Evolutionary conservation across 305 asterid genomes (phyloP), one percentile per base, ranked within the genome.

Genomic region (Fraxinus greggii): DNA sequence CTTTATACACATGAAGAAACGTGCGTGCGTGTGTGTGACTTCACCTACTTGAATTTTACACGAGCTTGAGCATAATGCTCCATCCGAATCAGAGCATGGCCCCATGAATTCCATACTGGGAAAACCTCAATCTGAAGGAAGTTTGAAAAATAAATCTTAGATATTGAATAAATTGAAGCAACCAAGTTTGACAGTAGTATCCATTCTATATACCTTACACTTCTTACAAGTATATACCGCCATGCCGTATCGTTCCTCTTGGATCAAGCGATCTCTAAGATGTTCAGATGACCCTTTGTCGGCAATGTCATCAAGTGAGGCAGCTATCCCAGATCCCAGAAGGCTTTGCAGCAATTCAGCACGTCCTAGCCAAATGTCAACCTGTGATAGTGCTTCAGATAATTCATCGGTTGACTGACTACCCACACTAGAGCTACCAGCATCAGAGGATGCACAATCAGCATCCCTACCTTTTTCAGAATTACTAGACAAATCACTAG

Each of bases 31-130:
- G 78, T 29, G 40, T 28, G 31, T 69, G 78, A 54, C 90, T 75
- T 89, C 76, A 72, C 92, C 82, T 89, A 96, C 99, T 92, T 96
- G 91, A 94, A 96, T 89, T 94, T 96, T 79, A 94, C 97, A 75
- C 98, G 98, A 89, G 98, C 99, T 86, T 96, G 99, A 45, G 98
- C 92, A 85, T 94, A 94, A 87, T 88, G 98, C 86, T 96, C 98
- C 97, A 92, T 96, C 86, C 97, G 91, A 80, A 96, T 89, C 79
- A 96, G 92, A 82, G 99, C 98, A 88, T 88, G 98, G 69, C 99
- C 98, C 99, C 99, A 96, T 75, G 98, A 92, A 84, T 83, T 92
- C 99, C 99, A 96, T 76, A 93, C 99, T 35, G 98, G 97, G 84
- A 93, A 92, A 79, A 92, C 94, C 79, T 94, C 99, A 81, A 96